Evolutionary conservation across 139 green algal species (phyloP).

Genomic region (Tetradesmus lagerheimii): DNA sequence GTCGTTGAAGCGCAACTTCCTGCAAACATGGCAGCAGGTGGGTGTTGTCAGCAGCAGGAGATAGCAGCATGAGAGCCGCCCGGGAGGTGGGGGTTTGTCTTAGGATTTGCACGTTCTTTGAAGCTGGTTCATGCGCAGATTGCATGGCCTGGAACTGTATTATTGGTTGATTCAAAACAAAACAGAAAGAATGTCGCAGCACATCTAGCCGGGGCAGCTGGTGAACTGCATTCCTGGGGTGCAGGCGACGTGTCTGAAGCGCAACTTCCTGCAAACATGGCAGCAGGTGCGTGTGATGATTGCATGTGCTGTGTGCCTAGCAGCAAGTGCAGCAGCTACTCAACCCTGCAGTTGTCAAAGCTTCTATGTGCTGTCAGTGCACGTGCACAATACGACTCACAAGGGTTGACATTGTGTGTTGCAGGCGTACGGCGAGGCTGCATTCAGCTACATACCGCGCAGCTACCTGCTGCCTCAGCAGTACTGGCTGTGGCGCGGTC

Average conservation of each 20-base stretch:
- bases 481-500: constrained; percentile 68
- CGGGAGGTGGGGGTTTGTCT: too few relatives aligned
- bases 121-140: not conserved
- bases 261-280: constrained; percentile 62
- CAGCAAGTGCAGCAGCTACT: too few relatives aligned
- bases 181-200: too few relatives aligned
- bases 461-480: constrained; percentile 70
- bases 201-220: constrained; percentile 46
- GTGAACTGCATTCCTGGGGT: constrained; percentile 75
- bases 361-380: not conserved
- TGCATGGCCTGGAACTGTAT: not conserved
- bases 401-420: not conserved
- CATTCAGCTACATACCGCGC: constrained; percentile 63
- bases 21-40: constrained; percentile 60
- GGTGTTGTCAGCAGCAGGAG: not conserved
- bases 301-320: too few relatives aligned
- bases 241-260: constrained; percentile 64
- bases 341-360: not conserved
- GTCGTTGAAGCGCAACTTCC: constrained; percentile 66
- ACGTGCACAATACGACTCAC: not conserved
- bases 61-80: too few relatives aligned
- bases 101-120: too few relatives aligned
- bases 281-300: constrained; percentile 23
- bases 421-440: constrained; percentile 66
- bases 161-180: too few relatives aligned